These are phyloP conservation scores for Scleromitrula shiraiana DNA, from an alignment of 2,329 filamentous ascomycete genomes.

Conservation along the genomic window DNA sequence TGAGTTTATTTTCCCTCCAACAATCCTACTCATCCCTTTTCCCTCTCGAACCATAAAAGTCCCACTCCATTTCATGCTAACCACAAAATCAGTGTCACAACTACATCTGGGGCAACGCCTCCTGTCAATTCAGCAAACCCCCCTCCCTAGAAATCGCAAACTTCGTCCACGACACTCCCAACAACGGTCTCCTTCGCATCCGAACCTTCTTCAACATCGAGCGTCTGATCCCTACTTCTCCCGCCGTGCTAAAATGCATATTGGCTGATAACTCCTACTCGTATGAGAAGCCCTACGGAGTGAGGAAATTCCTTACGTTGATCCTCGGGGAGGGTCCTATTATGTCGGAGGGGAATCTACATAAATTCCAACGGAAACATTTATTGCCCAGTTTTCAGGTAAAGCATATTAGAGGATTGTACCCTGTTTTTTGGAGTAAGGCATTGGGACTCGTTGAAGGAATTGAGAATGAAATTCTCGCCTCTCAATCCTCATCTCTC, in stretches of 20 bases:
- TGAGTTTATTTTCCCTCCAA: background rate
- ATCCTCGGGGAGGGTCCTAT: slow-evolving; percentile 65
- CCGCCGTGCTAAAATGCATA: slow-evolving; percentile 59
- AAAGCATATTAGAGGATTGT: slow-evolving; percentile 73
- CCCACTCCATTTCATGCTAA: too few relatives aligned
- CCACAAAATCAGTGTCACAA: background rate
- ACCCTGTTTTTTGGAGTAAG: slow-evolving; percentile 77
- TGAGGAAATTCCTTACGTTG: slow-evolving; percentile 49
- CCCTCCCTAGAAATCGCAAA: slow-evolving; percentile 13
- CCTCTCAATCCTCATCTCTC: slow-evolving; percentile 27
- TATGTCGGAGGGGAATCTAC: slow-evolving; percentile 71
- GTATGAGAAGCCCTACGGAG: slow-evolving; percentile 51
- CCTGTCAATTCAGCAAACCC: background rate
- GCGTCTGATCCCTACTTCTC: slow-evolving; percentile 47
- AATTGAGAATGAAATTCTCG: slow-evolving; percentile 43
- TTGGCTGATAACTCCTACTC: slow-evolving; percentile 61
- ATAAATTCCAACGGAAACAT: slow-evolving; percentile 68
- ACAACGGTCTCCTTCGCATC: slow-evolving; percentile 62
- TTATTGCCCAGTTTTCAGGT: slow-evolving; percentile 75
- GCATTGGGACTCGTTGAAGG: slow-evolving; percentile 54
- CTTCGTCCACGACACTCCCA: slow-evolving; percentile 47
- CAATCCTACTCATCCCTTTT: background rate
- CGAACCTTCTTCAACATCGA: slow-evolving; percentile 52
- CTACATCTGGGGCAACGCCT: background rate
- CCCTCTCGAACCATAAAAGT: too few relatives aligned